Percentiles rank a stretch among this genome's conserved stretches.
Conservation (phyloP, 345 rosid species). For the Melastoma malabathricum region DNA sequence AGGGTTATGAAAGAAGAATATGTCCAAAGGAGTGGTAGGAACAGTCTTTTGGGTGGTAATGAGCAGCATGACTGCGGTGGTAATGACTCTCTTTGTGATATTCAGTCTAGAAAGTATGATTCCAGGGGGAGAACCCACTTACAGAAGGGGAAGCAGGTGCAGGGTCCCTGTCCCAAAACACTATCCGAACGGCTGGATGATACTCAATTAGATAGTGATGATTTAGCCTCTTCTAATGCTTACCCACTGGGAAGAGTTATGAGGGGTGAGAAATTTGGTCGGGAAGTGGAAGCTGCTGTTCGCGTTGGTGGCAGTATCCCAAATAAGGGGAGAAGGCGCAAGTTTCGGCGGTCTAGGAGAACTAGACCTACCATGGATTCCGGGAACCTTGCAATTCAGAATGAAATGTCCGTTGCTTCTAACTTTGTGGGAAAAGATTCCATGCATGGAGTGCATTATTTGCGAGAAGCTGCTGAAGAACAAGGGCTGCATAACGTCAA, state of each 20-base stretch:
- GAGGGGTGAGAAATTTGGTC: slow-evolving; percentile 18
- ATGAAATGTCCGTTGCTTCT: slow-evolving; percentile 78
- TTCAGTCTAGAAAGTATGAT: slow-evolving; percentile 32
- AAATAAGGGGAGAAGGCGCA: slow-evolving; percentile 45
- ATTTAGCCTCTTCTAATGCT: slow-evolving; percentile 49
- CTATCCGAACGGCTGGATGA: slow-evolving; percentile 66
- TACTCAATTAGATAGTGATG: slow-evolving; percentile 48
- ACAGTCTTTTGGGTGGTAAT: slow-evolving; percentile 21
- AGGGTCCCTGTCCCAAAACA: slow-evolving; percentile 34
- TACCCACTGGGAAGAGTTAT: slow-evolving; percentile 23
- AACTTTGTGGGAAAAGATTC: slow-evolving; percentile 46
- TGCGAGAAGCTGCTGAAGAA: slow-evolving; percentile 36
- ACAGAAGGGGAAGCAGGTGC: slow-evolving; percentile 39
- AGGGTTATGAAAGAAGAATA: slow-evolving; percentile 61
- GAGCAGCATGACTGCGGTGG: slow-evolving; percentile 28
- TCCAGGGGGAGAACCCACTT: slow-evolving; percentile 31
- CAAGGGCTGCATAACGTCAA: slow-evolving; percentile 32
- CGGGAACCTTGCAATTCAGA: slow-evolving; percentile 40
- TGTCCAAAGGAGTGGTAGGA: slow-evolving; percentile 31
- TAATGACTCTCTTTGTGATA: slow-evolving; percentile 25
- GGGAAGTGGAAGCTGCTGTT: slow-evolving; percentile 20
- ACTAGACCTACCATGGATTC: slow-evolving; percentile 21
- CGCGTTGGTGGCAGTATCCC: slow-evolving; percentile 27
- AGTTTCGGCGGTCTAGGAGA: slow-evolving; percentile 52
- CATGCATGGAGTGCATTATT: slow-evolving; percentile 15